Conservation (phyloP, 2,329 filamentous ascomycete genomes). For the Colletotrichum lini region DNA sequence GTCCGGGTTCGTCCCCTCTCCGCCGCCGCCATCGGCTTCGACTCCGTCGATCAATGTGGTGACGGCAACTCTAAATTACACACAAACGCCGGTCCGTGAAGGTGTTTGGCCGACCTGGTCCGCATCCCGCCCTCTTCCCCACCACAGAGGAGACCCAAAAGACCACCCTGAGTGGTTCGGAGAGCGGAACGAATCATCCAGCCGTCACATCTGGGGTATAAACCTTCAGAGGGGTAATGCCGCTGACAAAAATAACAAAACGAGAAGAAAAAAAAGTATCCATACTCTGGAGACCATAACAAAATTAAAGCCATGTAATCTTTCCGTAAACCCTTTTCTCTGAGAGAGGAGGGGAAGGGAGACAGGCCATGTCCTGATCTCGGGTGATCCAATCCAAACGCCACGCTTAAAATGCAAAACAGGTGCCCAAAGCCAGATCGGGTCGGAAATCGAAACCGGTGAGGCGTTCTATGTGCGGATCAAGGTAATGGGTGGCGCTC, state of each 20-base stretch:
- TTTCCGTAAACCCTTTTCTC: conserved; percentile 14
- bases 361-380: conserved; percentile 26
- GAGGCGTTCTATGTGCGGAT: conserved; percentile 31
- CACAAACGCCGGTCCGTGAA: conserved; percentile 36
- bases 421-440: conserved; percentile 25
- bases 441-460: conserved; percentile 5
- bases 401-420: conserved; percentile 42
- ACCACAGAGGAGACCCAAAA: background rate
- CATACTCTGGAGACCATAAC: conserved; percentile 3
- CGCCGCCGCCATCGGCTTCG: background rate
- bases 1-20: conserved; percentile 19
- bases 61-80: conserved; percentile 36
- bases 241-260: conserved; percentile 9
- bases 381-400: conserved; percentile 31
- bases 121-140: conserved; percentile 5
- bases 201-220: conserved; percentile 39
- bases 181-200: conserved; percentile 4
- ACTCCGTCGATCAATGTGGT: conserved; percentile 21
- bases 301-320: conserved; percentile 17
- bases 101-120: conserved; percentile 34
- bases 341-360: conserved; percentile 4
- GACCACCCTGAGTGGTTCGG: background rate
- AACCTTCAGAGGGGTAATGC: conserved; percentile 32
- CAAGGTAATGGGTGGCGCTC: conserved; percentile 19
- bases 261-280: background rate